Conservation (phyloP, 2,329 filamentous ascomycete species). For the Phyllosticta citriasiana region DNA sequence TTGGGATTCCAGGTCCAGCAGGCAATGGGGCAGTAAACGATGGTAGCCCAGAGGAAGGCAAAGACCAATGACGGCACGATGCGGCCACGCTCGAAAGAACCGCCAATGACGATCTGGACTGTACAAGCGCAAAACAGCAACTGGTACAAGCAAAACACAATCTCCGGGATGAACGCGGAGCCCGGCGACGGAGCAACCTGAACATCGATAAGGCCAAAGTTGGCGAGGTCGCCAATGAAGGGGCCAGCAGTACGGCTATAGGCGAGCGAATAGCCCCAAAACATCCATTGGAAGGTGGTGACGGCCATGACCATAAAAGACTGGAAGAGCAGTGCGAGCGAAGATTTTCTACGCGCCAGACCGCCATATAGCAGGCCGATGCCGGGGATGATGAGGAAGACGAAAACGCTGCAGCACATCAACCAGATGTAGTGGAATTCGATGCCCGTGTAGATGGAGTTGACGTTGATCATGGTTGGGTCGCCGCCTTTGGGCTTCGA, state of each 20-base stretch:
- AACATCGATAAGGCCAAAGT: conserved; percentile 53
- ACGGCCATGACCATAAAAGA: conserved; percentile 49
- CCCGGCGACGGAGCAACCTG: conserved; percentile 51
- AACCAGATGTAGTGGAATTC: conserved; percentile 55
- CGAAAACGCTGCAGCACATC: conserved; percentile 48
- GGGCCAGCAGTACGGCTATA: conserved; percentile 50
- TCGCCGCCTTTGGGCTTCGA: conserved; percentile 45
- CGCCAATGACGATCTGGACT: conserved; percentile 56
- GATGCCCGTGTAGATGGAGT: conserved; percentile 47
- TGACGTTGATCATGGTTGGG: conserved; percentile 43
- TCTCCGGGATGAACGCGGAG: conserved; percentile 48
- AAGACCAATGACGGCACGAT: conserved; percentile 57
- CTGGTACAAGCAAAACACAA: conserved; percentile 58
- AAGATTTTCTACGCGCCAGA: conserved; percentile 52
- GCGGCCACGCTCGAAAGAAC: conserved; percentile 53
- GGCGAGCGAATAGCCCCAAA: conserved; percentile 55
- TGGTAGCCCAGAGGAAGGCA: conserved; percentile 52
- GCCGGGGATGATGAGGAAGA: conserved; percentile 58
- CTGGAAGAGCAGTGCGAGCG: conserved; percentile 53
- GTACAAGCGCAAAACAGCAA: conserved; percentile 53
- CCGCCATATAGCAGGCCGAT: conserved; percentile 57
- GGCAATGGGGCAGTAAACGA: conserved; percentile 54
- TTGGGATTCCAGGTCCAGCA: conserved; percentile 60
- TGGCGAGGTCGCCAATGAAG: conserved; percentile 53
- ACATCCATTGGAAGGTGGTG: conserved; percentile 52